phyloP scores from a whole-genome alignment of 1,284 basidiomycete species.

The Trametes polyzona region DNA sequence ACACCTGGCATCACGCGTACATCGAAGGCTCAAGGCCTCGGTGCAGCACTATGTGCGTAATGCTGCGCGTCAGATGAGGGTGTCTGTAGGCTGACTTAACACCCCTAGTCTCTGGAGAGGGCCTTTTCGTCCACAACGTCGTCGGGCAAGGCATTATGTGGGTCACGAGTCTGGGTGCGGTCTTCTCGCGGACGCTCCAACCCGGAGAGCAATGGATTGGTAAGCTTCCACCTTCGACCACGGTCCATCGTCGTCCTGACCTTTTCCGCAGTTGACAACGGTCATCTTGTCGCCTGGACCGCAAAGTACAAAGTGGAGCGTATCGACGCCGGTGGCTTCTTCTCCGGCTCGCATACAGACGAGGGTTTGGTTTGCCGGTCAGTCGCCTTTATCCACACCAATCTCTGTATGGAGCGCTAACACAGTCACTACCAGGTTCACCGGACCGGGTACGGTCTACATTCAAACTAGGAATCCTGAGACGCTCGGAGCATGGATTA shows the following conservation, averaged over 20 bases:
- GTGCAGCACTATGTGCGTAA: conserved; percentile 37
- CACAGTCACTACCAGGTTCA: conserved; percentile 27
- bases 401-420: neutral
- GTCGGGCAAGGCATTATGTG: conserved; percentile 35
- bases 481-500: conserved; percentile 35
- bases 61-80: neutral
- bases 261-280: too few relatives aligned
- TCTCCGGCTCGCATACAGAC: too few relatives aligned
- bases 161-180: too few relatives aligned
- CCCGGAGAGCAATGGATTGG: too few relatives aligned
- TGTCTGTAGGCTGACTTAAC: neutral
- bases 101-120: conserved; percentile 38
- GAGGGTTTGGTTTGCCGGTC: too few relatives aligned
- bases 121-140: conserved; percentile 34
- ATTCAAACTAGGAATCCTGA: conserved; percentile 39
- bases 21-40: conserved; percentile 35
- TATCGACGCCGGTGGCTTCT: too few relatives aligned
- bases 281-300: too few relatives aligned
- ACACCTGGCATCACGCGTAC: conserved; percentile 31
- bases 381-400: conserved; percentile 4
- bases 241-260: too few relatives aligned
- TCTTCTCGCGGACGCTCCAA: too few relatives aligned
- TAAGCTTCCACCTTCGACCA: too few relatives aligned
- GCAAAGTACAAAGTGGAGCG: too few relatives aligned
- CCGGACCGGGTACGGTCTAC: conserved; percentile 38